These are phyloP conservation scores for Backusella tarrabulga DNA, from an alignment of 192 early-diverging fungal species.

Conservation along the genomic window DNA sequence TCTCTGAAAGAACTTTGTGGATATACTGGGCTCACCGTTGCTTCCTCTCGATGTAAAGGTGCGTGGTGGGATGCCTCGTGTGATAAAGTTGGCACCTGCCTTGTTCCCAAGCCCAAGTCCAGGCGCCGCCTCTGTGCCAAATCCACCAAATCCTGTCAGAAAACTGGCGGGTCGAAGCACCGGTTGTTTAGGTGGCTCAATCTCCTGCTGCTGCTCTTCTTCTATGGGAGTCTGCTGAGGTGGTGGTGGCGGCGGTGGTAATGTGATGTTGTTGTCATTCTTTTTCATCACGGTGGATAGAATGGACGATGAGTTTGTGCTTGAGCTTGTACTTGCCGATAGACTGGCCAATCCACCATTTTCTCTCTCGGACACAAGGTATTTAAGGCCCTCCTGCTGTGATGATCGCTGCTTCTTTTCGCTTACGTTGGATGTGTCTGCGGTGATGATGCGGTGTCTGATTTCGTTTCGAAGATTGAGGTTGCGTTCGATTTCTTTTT, in stretches of 20 bases:
- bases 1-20: constrained; percentile 36
- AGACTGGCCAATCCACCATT: constrained; percentile 17
- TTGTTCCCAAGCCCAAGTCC: constrained; percentile 8
- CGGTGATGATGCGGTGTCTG: constrained; percentile 36
- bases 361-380: constrained; percentile 39
- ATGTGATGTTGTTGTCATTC: background rate
- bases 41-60: constrained; percentile 3
- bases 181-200: background rate
- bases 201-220: background rate
- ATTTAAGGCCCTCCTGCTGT: constrained; percentile 43
- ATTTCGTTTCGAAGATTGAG: constrained; percentile 34
- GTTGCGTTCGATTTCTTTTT: constrained; percentile 46
- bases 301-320: constrained; percentile 25
- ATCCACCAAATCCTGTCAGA: constrained; percentile 25
- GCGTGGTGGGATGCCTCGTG: constrained; percentile 16
- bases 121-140: background rate
- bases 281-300: constrained; percentile 13
- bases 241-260: background rate
- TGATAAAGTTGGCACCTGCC: constrained; percentile 1
- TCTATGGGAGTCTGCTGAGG: background rate
- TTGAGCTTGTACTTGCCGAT: constrained; percentile 19
- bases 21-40: constrained; percentile 25
- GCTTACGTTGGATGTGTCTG: constrained; percentile 11
- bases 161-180: constrained; percentile 24
- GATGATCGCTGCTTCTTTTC: constrained; percentile 20